Evolutionary conservation across 2,329 filamentous ascomycete species (phyloP).

Genomic region (Cadophora gregata): DNA sequence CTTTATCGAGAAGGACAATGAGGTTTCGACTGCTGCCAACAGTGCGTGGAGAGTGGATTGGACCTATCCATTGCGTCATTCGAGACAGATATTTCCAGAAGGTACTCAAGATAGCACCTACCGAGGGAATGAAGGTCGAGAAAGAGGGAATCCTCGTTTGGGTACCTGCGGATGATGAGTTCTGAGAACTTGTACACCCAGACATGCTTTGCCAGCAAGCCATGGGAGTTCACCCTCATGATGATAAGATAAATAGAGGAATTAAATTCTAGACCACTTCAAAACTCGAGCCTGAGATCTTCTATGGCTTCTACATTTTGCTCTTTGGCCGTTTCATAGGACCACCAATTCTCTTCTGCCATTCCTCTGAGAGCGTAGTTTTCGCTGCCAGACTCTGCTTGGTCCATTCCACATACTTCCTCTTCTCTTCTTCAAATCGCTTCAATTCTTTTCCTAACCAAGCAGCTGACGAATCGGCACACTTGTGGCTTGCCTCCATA

Average conservation of each 20-base stretch:
- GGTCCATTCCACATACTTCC: conserved; percentile 59
- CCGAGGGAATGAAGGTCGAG: conserved; percentile 70
- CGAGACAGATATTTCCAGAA: conserved; percentile 95
- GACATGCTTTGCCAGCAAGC: neutral
- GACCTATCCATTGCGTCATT: conserved; percentile 72
- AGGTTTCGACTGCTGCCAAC: conserved; percentile 77
- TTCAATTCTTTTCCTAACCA: conserved; percentile 65
- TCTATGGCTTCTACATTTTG: conserved; percentile 25
- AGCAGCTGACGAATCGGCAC: conserved; percentile 63
- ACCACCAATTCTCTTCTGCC: conserved; percentile 45
- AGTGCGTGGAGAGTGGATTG: conserved; percentile 69
- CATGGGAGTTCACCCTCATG: neutral
- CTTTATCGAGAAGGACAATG: conserved; percentile 76
- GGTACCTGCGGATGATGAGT: conserved; percentile 54
- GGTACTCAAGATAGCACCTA: conserved; percentile 79
- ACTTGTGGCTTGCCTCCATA: conserved; percentile 75
- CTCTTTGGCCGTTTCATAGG: conserved; percentile 27
- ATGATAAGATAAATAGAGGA: conserved; percentile 18
- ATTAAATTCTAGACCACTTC: neutral
- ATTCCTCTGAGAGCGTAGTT: conserved; percentile 60
- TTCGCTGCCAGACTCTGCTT: conserved; percentile 57
- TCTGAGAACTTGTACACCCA: conserved; percentile 10
- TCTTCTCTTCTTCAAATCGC: conserved; percentile 63
- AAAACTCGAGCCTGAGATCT: neutral
- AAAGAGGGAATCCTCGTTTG: conserved; percentile 69